phyloP scores from a whole-genome alignment of 805 yeast genomes.

The Starmerella kuoi region DNA sequence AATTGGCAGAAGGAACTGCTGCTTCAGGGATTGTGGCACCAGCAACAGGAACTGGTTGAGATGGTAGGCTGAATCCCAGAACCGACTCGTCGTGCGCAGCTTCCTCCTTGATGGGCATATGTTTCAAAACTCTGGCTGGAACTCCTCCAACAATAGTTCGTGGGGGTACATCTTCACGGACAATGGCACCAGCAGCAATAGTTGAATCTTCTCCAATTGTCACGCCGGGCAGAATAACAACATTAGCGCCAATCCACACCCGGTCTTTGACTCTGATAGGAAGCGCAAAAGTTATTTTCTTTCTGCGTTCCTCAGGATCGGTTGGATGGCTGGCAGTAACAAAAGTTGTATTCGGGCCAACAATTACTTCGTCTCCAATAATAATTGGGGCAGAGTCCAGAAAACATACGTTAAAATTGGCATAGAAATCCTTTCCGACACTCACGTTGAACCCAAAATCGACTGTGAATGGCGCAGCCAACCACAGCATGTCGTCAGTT shows the following conservation, averaged over 20 bases:
- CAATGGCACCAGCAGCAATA: slow-evolving; percentile 59
- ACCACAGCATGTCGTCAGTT: slow-evolving; percentile 31
- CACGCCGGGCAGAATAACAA: slow-evolving; percentile 49
- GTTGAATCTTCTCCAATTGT: slow-evolving; percentile 49
- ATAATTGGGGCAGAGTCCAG: slow-evolving; percentile 50
- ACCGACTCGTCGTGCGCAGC: not conserved
- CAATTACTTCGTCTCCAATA: slow-evolving; percentile 50
- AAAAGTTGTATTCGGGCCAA: slow-evolving; percentile 53
- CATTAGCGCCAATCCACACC: slow-evolving; percentile 57
- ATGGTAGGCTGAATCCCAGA: too few species aligned
- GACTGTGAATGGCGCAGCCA: slow-evolving; percentile 49
- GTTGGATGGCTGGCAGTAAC: slow-evolving; percentile 55
- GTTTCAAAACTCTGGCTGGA: slow-evolving; percentile 39
- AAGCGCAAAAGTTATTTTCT: slow-evolving; percentile 43
- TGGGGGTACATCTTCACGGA: slow-evolving; percentile 44
- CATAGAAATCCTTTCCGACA: slow-evolving; percentile 49
- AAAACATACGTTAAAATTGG: slow-evolving; percentile 41
- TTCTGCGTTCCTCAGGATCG: slow-evolving; percentile 32
- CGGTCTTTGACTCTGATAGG: slow-evolving; percentile 50
- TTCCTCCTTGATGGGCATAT: slow-evolving; percentile 4
- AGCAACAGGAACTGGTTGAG: too few species aligned
- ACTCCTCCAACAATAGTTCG: slow-evolving; percentile 49
- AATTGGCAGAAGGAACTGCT: not conserved
- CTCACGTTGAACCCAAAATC: slow-evolving; percentile 56
- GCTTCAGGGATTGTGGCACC: too few species aligned